Percentiles rank a stretch among this genome's conserved stretches.
Conservation (phyloP, 495 filamentous ascomycete genomes). For the Lindgomyces ingoldianus region DNA sequence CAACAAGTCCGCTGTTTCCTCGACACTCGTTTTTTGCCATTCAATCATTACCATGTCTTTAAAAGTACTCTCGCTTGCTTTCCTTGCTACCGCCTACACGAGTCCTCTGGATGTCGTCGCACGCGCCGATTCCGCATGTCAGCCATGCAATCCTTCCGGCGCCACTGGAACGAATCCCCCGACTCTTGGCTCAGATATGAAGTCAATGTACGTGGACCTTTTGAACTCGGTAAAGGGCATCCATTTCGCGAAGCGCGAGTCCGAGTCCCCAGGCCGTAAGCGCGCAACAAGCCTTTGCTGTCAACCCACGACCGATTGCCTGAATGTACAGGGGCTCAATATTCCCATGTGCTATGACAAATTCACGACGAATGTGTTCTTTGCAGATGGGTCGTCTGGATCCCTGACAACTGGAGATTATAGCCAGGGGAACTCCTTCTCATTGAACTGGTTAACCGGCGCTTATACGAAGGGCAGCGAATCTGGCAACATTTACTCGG, state of each 20-base stretch:
- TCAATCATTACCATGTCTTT: background rate
- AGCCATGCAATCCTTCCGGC: slow-evolving; percentile 32
- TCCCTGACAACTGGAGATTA: slow-evolving; percentile 45
- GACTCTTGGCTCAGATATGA: slow-evolving; percentile 35
- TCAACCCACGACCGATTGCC: slow-evolving; percentile 38
- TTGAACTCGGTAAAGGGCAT: slow-evolving; percentile 40
- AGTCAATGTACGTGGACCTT: slow-evolving; percentile 38
- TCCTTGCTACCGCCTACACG: slow-evolving; percentile 4
- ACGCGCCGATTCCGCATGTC: background rate
- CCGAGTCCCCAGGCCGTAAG: background rate
- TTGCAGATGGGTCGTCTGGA: slow-evolving; percentile 48
- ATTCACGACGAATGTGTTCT: slow-evolving; percentile 49
- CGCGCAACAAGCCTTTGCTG: slow-evolving; percentile 29
- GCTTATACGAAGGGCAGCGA: slow-evolving; percentile 42
- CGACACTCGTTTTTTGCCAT: background rate
- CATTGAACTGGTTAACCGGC: slow-evolving; percentile 45
- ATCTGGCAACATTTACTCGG: slow-evolving; percentile 46
- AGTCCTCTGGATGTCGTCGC: background rate
- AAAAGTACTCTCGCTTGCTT: slow-evolving; percentile 3
- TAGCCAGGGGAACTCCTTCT: slow-evolving; percentile 32
- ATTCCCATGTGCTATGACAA: slow-evolving; percentile 48
- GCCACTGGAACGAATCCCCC: slow-evolving; percentile 39
- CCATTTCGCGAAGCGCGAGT: slow-evolving; percentile 31
- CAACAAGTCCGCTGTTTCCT: background rate
- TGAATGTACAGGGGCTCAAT: slow-evolving; percentile 38